A percentile compares a stretch with the other conserved stretches of the same genome.
These are phyloP conservation scores for Trametes cingulata DNA, from an alignment of 768 basidiomycete genomes.

Conservation along the genomic window DNA sequence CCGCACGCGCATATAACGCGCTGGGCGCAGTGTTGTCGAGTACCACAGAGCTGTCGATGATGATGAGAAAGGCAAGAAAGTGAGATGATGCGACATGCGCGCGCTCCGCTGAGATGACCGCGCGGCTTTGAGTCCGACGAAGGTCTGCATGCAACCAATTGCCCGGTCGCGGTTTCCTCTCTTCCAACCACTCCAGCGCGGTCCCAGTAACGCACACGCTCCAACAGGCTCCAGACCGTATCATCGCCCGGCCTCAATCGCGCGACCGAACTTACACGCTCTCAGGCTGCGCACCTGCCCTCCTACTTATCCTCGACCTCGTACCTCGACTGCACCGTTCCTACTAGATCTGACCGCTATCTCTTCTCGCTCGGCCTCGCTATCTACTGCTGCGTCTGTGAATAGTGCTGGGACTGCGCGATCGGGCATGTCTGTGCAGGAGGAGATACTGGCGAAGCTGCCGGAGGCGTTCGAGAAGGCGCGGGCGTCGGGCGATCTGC, in stretches of 20 bases:
- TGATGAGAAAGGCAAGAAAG: too few species aligned
- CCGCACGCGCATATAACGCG: too few species aligned
- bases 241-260: background rate
- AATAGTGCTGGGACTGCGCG: background rate
- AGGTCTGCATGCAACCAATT: background rate
- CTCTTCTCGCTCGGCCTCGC: background rate
- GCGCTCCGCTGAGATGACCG: background rate
- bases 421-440: constrained; percentile 7
- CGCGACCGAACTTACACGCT: background rate
- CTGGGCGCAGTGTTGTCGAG: too few species aligned
- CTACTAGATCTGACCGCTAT: background rate
- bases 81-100: background rate
- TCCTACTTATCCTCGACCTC: too few species aligned
- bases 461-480: constrained; percentile 60
- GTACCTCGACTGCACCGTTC: too few species aligned
- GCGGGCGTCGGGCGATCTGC: constrained; percentile 60
- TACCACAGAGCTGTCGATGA: too few species aligned
- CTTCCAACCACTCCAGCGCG: background rate
- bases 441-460: constrained; percentile 56
- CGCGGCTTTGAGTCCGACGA: background rate
- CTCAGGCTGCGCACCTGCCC: constrained; percentile 9
- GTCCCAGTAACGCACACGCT: background rate
- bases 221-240: background rate
- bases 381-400: background rate
- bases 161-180: background rate